phyloP scores from a whole-genome alignment of 495 filamentous ascomycete genomes.

The Aspergillus nidulans region DNA sequence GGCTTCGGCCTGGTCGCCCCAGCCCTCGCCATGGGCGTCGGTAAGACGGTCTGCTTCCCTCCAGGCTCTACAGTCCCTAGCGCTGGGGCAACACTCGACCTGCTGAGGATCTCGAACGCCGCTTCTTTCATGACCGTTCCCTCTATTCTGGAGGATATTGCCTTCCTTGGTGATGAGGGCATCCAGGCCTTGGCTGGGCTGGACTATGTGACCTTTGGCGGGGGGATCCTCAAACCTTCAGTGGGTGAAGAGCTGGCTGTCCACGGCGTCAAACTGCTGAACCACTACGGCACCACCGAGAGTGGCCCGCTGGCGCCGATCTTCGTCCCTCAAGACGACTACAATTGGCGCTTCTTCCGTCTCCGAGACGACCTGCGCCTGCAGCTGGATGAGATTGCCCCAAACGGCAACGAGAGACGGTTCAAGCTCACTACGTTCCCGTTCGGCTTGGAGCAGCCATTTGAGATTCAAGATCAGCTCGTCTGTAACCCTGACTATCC shows the following conservation, averaged over 20 bases:
- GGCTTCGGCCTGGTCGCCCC: constrained; percentile 42
- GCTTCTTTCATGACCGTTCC: constrained; percentile 43
- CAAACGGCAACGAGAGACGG: neutral
- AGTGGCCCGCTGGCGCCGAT: constrained; percentile 32
- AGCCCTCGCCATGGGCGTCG: constrained; percentile 33
- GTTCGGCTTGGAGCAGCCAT: constrained; percentile 21
- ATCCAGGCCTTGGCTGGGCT: constrained; percentile 23
- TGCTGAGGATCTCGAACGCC: constrained; percentile 22
- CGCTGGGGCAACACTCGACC: constrained; percentile 22
- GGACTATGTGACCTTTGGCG: constrained; percentile 41
- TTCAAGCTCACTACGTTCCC: constrained; percentile 21
- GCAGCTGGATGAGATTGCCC: constrained; percentile 10
- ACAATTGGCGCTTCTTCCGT: constrained; percentile 35
- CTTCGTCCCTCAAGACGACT: constrained; percentile 24
- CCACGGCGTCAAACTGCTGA: constrained; percentile 27
- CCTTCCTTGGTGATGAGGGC: constrained; percentile 20
- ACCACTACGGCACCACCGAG: constrained; percentile 37
- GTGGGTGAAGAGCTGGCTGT: constrained; percentile 17
- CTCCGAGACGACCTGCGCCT: constrained; percentile 30
- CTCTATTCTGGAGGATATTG: constrained; percentile 42
- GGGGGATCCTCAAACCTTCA: constrained; percentile 28
- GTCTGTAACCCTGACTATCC: constrained; percentile 15
- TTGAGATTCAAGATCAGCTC: constrained; percentile 30
- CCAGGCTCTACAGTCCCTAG: constrained; percentile 24
- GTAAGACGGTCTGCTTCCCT: constrained; percentile 36